These are phyloP conservation scores for Tanozyma kutaoensis DNA, from an alignment of 805 yeast species.

Conservation along the genomic window DNA sequence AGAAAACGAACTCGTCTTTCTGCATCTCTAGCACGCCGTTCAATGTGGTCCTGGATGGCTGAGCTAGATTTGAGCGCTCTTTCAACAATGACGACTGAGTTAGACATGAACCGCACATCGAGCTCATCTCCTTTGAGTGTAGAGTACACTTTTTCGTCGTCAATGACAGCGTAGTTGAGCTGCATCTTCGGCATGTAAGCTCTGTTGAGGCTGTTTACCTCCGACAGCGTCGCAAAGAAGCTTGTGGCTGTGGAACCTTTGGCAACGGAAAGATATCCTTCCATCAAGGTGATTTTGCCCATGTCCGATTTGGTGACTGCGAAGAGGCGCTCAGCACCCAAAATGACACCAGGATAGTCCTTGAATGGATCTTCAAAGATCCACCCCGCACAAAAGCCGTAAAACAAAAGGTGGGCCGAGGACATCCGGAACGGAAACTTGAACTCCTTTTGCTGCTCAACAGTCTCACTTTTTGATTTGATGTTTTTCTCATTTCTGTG, in stretches of 20 bases:
- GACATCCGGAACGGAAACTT: conserved; percentile 21
- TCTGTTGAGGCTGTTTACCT: conserved; percentile 37
- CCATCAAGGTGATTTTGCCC: conserved; percentile 58
- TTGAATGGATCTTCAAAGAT: conserved; percentile 36
- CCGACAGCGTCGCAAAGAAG: conserved; percentile 34
- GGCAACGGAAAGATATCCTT: conserved; percentile 62
- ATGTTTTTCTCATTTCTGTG: background rate
- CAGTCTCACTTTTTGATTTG: background rate
- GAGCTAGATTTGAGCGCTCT: conserved; percentile 33
- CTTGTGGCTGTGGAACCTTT: conserved; percentile 39
- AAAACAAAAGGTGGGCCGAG: conserved; percentile 45
- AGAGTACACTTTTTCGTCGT: conserved; percentile 26
- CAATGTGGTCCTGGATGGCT: conserved; percentile 22
- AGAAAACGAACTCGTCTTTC: too few relatives aligned
- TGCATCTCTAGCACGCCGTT: conserved; percentile 7
- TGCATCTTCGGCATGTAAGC: conserved; percentile 63
- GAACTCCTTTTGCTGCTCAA: background rate
- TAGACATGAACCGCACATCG: conserved; percentile 51
- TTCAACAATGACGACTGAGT: conserved; percentile 42
- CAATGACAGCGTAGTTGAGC: conserved; percentile 28
- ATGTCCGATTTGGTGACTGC: conserved; percentile 45
- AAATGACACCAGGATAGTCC: conserved; percentile 54
- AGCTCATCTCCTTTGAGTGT: conserved; percentile 54
- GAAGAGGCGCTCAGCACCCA: conserved; percentile 66
- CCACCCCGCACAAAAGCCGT: conserved; percentile 71